Evolutionary conservation across 2,329 filamentous ascomycete genomes (phyloP).

Genomic region (Penicillium sp.): DNA sequence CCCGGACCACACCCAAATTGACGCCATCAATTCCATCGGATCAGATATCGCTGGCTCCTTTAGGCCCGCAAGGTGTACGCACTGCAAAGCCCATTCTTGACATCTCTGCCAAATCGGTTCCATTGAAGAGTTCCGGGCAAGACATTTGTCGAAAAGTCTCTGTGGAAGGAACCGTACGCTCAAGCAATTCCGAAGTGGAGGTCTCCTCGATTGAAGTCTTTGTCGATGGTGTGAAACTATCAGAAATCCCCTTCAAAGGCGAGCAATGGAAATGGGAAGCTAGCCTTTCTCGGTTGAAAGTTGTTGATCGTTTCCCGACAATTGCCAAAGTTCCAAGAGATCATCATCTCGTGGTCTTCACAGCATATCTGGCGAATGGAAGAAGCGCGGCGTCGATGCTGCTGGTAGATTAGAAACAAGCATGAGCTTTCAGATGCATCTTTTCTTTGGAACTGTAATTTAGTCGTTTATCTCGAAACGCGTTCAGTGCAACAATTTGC

Average conservation of each 20-base stretch:
- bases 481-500: too few relatives aligned
- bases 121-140: not conserved
- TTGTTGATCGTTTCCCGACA: slow-evolving; percentile 1
- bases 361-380: slow-evolving; percentile 1
- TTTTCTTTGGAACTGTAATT: too few relatives aligned
- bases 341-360: slow-evolving; percentile 2
- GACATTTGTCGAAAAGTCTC: not conserved
- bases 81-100: not conserved
- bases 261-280: slow-evolving; percentile 1
- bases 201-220: not conserved
- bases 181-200: not conserved
- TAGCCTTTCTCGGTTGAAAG: not conserved
- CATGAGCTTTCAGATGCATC: not conserved
- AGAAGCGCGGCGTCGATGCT: slow-evolving; percentile 1
- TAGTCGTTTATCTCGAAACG: not conserved
- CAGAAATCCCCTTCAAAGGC: not conserved
- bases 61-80: not conserved
- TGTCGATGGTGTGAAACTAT: not conserved
- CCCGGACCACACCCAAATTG: not conserved
- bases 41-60: not conserved
- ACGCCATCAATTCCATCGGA: slow-evolving; percentile 2
- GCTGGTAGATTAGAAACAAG: not conserved
- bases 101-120: not conserved
- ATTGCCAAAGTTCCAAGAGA: slow-evolving; percentile 1
- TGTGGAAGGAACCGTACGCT: slow-evolving; percentile 2